Evolutionary conservation across 2,329 filamentous ascomycete genomes (phyloP).

Genomic region (Trichoderma guizhouense): DNA sequence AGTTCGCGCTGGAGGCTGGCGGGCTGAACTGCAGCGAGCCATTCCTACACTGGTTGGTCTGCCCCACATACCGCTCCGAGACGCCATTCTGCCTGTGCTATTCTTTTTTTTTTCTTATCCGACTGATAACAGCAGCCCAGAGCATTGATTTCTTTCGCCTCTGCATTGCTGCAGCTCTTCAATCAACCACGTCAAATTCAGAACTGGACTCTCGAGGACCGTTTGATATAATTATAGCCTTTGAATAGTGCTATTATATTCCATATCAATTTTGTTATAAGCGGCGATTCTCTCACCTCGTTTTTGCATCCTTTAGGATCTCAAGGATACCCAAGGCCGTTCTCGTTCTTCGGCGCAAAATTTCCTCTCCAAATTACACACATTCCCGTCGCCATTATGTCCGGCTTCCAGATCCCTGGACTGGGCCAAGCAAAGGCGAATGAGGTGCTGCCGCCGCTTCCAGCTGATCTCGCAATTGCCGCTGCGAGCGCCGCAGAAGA

Average conservation of each 20-base stretch:
- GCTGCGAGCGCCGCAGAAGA: constrained; percentile 27
- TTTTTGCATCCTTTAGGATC: neutral
- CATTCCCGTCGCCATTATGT: constrained; percentile 29
- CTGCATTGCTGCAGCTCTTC: neutral
- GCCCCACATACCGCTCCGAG: neutral
- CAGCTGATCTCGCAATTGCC: constrained; percentile 31
- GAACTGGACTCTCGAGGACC: neutral
- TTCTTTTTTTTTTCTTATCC: neutral
- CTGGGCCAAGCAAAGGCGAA: constrained; percentile 43
- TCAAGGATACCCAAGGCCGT: neutral
- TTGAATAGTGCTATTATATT: neutral
- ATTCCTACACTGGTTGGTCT: neutral
- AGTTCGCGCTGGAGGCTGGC: neutral
- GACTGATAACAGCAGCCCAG: neutral
- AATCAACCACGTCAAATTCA: neutral
- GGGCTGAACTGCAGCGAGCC: neutral
- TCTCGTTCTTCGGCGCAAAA: neutral
- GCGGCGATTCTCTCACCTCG: neutral
- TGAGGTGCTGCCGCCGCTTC: constrained; percentile 39
- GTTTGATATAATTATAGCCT: neutral
- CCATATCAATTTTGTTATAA: neutral
- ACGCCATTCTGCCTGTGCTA: neutral
- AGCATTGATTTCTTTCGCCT: neutral
- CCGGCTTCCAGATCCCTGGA: constrained; percentile 43
- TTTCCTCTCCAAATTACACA: neutral